These are phyloP conservation scores for Cyclotella kingstonii DNA, from an alignment of 108 stramenopile species.

Conservation along the genomic window DNA sequence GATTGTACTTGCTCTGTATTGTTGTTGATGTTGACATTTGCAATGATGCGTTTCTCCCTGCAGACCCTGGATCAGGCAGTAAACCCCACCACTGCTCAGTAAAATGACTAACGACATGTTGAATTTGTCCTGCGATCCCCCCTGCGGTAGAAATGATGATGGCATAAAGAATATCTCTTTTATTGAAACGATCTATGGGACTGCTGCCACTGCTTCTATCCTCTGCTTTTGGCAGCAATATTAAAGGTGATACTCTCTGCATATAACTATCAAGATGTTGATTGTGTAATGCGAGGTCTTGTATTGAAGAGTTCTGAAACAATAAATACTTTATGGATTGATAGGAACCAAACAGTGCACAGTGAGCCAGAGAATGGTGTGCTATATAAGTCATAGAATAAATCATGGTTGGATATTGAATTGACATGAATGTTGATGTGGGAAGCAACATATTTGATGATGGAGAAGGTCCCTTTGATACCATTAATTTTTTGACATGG, in stretches of 20 bases:
- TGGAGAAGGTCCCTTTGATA: background rate
- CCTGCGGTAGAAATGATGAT: slow-evolving; percentile 57
- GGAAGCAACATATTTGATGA: background rate
- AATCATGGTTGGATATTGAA: slow-evolving; percentile 17
- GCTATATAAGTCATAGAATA: slow-evolving; percentile 21
- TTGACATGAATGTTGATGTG: slow-evolving; percentile 1
- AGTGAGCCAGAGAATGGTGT: slow-evolving; percentile 64
- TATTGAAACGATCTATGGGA: background rate
- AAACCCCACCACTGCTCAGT: slow-evolving; percentile 46
- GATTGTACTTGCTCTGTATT: too few relatives aligned
- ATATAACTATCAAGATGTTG: background rate
- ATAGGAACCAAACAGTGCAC: slow-evolving; percentile 67
- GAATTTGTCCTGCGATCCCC: slow-evolving; percentile 61
- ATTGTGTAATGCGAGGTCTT: background rate
- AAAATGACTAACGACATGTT: slow-evolving; percentile 56
- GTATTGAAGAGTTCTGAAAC: background rate
- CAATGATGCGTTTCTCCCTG: background rate
- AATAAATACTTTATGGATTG: slow-evolving; percentile 53
- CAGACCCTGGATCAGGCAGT: background rate
- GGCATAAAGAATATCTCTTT: slow-evolving; percentile 5
- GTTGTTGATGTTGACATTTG: too few relatives aligned
- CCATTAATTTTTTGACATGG: background rate
- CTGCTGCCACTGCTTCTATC: background rate
- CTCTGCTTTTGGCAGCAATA: too few relatives aligned
- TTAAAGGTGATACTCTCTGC: background rate